Percentiles rank a stretch among this genome's conserved stretches.
phyloP scores from a whole-genome alignment of 179 eudicot species.

The Patellifolia procumbens region DNA sequence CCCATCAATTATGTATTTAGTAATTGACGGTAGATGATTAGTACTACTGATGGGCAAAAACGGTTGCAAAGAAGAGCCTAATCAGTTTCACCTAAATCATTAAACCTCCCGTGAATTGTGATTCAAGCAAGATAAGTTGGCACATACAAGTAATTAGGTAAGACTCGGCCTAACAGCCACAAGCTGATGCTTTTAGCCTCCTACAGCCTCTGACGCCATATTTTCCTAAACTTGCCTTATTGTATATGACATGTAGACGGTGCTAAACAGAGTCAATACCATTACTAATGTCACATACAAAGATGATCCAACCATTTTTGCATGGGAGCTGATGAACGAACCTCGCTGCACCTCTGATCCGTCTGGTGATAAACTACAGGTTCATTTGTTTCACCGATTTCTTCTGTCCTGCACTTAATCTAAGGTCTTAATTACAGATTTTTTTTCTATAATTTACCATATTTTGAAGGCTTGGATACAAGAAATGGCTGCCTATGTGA shows the following conservation, averaged over 20 bases:
- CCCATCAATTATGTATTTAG: background rate
- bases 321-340: constrained; percentile 92
- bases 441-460: background rate
- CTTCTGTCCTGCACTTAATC: background rate
- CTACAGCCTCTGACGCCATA: background rate
- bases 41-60: background rate
- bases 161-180: background rate
- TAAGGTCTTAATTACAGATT: background rate
- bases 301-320: constrained; percentile 89
- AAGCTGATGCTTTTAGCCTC: background rate
- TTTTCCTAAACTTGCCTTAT: background rate
- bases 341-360: constrained; percentile 85
- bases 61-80: background rate
- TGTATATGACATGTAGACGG: constrained; percentile 44
- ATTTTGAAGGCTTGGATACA: constrained; percentile 81
- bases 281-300: constrained; percentile 77
- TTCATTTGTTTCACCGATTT: constrained; percentile 21
- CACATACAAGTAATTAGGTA: background rate
- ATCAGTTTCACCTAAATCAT: background rate
- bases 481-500: constrained; percentile 81
- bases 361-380: constrained; percentile 84
- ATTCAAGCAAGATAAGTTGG: background rate
- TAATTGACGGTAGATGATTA: background rate
- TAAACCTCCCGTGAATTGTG: background rate
- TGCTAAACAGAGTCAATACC: constrained; percentile 84